phyloP scores from a whole-genome alignment of 345 rosid species.

The Populus tremula region DNA sequence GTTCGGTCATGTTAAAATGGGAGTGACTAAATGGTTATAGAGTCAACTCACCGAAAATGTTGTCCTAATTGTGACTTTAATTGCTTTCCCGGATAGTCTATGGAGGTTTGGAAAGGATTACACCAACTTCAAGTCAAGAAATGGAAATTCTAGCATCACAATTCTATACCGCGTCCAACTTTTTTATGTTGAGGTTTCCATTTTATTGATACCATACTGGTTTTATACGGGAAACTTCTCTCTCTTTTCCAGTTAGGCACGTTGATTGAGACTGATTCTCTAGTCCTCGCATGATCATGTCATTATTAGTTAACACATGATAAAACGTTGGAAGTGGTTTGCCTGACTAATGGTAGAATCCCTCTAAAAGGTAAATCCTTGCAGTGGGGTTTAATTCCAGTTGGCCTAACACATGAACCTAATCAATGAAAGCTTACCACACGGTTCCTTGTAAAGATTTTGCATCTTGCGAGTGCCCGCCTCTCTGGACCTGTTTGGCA shows the following conservation, averaged over 20 bases:
- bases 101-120: too few species aligned
- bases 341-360: not conserved
- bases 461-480: not conserved
- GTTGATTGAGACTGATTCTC: not conserved
- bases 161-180: not conserved
- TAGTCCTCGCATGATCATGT: not conserved
- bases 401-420: not conserved
- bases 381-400: not conserved
- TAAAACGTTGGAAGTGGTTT: not conserved
- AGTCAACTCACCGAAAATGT: too few species aligned
- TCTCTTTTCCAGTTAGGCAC: not conserved
- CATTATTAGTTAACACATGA: not conserved
- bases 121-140: not conserved
- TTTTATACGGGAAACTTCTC: not conserved
- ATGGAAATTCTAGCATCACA: too few species aligned
- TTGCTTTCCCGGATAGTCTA: not conserved
- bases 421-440: not conserved
- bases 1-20: too few species aligned
- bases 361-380: not conserved
- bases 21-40: too few species aligned
- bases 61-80: not conserved
- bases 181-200: not conserved
- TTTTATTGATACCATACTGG: not conserved
- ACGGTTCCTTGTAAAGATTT: not conserved
- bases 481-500: not conserved